phyloP scores from a whole-genome alignment of 2,329 filamentous ascomycete species.

The Catunica adiposa region DNA sequence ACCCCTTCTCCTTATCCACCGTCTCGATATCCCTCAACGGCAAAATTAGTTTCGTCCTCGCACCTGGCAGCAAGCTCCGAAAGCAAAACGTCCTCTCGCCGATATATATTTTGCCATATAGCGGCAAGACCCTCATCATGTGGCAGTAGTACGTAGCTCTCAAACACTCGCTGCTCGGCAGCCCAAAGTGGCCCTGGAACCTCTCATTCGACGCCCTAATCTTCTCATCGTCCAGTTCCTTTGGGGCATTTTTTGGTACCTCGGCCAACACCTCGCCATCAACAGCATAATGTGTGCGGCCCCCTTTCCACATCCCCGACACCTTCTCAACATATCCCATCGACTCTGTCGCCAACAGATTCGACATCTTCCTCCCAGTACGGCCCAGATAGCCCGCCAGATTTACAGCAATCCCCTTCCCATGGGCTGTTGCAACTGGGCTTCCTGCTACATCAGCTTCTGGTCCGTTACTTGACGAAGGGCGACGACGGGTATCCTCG shows the following conservation, averaged over 20 bases:
- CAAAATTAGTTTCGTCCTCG: slow-evolving; percentile 79
- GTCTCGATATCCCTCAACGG: slow-evolving; percentile 86
- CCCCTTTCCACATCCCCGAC: slow-evolving; percentile 90
- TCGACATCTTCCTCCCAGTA: slow-evolving; percentile 67
- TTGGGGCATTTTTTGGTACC: slow-evolving; percentile 20
- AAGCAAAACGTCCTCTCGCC: slow-evolving; percentile 82
- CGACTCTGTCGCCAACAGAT: slow-evolving; percentile 68
- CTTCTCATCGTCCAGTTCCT: slow-evolving; percentile 36
- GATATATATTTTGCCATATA: slow-evolving; percentile 95
- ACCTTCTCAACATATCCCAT: slow-evolving; percentile 96
- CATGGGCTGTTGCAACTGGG: slow-evolving; percentile 35
- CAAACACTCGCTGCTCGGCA: slow-evolving; percentile 69
- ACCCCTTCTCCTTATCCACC: slow-evolving; percentile 86
- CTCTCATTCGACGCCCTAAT: slow-evolving; percentile 54
- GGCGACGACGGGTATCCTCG: neutral
- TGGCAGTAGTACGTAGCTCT: slow-evolving; percentile 86
- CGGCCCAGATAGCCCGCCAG: slow-evolving; percentile 70
- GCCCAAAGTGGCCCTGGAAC: slow-evolving; percentile 77
- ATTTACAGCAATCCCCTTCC: slow-evolving; percentile 39
- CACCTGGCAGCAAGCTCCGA: slow-evolving; percentile 75
- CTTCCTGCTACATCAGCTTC: slow-evolving; percentile 33
- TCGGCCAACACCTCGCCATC: slow-evolving; percentile 32
- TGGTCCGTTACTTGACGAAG: slow-evolving; percentile 1
- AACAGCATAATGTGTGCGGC: slow-evolving; percentile 65
- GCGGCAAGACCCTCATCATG: slow-evolving; percentile 71